Evolutionary conservation across 768 basidiomycete genomes (phyloP).

Genomic region (Symmetrospora coprosmae): DNA sequence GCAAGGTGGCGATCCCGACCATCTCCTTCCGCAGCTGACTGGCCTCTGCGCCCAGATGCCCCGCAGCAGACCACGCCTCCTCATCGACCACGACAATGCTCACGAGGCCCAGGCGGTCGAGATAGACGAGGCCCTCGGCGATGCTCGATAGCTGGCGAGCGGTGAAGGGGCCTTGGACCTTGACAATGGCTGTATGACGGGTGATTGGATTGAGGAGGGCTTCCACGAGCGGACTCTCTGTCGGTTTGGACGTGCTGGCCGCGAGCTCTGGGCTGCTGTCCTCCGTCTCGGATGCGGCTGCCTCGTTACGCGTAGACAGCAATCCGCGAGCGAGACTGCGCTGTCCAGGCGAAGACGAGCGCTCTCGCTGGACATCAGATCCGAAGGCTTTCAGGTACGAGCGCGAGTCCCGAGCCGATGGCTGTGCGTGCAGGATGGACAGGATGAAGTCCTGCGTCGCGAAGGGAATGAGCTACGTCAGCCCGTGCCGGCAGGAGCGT

Average conservation of each 20-base stretch:
- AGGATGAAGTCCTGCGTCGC: constrained; percentile 77
- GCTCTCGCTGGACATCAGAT: too few relatives aligned
- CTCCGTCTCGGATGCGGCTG: not conserved
- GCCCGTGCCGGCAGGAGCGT: too few relatives aligned
- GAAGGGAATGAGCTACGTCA: not conserved
- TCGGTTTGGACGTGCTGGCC: constrained; percentile 17
- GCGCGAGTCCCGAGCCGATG: constrained; percentile 76
- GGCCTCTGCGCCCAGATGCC: constrained; percentile 38
- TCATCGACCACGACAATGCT: constrained; percentile 89
- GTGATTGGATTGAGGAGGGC: constrained; percentile 48
- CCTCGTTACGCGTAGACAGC: too few relatives aligned
- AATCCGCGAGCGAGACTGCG: too few relatives aligned
- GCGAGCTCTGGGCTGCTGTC: constrained; percentile 4
- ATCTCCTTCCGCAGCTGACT: constrained; percentile 27
- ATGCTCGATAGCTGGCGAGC: constrained; percentile 88
- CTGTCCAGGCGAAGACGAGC: too few relatives aligned
- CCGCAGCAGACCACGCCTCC: constrained; percentile 46
- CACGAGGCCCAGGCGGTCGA: constrained; percentile 88
- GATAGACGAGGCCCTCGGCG: constrained; percentile 78
- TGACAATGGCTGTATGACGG: constrained; percentile 81
- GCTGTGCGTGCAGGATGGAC: constrained; percentile 81
- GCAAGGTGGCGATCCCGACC: constrained; percentile 67
- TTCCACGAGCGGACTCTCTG: not conserved
- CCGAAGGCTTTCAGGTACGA: constrained; percentile 87
- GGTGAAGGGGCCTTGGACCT: constrained; percentile 88